Base-by-base conservation (phyloP, 345 rosid genomes). In the Combretum micranthum region DNA sequence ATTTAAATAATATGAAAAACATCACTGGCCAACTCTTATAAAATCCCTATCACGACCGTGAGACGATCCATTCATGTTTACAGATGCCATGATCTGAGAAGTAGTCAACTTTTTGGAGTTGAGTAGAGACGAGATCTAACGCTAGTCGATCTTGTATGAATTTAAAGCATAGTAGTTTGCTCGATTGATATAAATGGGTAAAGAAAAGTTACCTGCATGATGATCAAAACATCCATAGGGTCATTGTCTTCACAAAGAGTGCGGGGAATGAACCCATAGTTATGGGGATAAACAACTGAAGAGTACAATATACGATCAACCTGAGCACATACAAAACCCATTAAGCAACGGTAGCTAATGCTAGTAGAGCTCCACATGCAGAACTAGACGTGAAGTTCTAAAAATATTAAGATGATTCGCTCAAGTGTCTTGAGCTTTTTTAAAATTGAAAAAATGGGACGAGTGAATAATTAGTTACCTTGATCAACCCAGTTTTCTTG, bases 401-500 rank as follows among this genome's bases (percentile, higher is more conserved):
- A 1, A 32, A 32, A 1, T 32, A 1, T 7, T 32, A 32, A 4
- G 9, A 4, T 32, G 39, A 32, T 32, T 32, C 39, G 9, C 39
- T 4, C 9, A 32, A 32, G 39, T 32, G 39, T 32, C 10, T 32
- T 32, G 6, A 7, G 39, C 39, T 7, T 32, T 32, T 32, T 32
- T 2, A 32, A 32, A 32, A 9, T 32, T 32, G 9, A 11, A 11
- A 32, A 32, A 32, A 32, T 4, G 1, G 39, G 1, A 32, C 39
- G 1, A 32, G 5, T 1, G 56, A 53, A 55, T 15, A 17, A 44
- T 51, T 44, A 23, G 43, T 53, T 61, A 93, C 99, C 99, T 83
- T 93, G 58, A 89, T 93, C 57, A 93, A 75, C 70, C 99, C 99
- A 8, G 97, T 87, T 57, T 80, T 83, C 79, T 93, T 93, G 85